Base-by-base conservation (phyloP, 2,329 filamentous ascomycete genomes). In the Ascochyta lentis region DNA sequence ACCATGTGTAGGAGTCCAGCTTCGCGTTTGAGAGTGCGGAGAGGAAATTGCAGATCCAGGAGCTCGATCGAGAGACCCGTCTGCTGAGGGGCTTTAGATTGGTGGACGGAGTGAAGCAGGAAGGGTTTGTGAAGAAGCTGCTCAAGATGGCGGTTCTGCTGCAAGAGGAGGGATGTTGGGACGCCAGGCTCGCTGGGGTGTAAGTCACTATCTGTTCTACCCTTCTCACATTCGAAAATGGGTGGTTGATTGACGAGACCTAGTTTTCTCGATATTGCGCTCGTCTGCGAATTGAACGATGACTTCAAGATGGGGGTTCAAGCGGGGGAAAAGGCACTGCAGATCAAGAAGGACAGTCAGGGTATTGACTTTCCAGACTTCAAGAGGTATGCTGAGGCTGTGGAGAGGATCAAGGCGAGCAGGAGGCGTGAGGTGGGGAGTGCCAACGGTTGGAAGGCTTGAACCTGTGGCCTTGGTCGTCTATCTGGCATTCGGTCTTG, bases 241-340 rank as follows among this genome's bases (percentile, higher is more conserved):
- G 27, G 8, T 29, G 8, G 27, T 8, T 29, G 27, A 10, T 29
- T 29, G 9, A 29, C 27, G 9, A 29, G 27, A 29, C 16, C 3
- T 31, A 74, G 70, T 15, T 74, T 68, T 24, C 48, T 74, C 13
- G 72, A 75, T 34, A 64, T 75, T 27, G 72, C 70, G 15, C 56
- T 76, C 0, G 46, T 72, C 15, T 73, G 69, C 39, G 72, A 74
- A 53, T 13, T 48, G 4, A 58, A 58, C 4, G 57, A 56, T 4
- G 69, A 75, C 26, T 49, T 66, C 8, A 50, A 41, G 38, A 58
- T 64, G 50, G 73, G 67, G 1, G 46, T 58, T 10, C 16, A 29
- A 12, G 62, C 61, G 10, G 67, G 66, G 1, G 35, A 29, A n/a
- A 71, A 68, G 48, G 72, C 71, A n/a, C 42, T 66, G n/a, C 43